A percentile compares a stretch with the other conserved stretches of the same genome.
Conservation (phyloP, 306 rosid genomes). For the Datisca glomerata region DNA sequence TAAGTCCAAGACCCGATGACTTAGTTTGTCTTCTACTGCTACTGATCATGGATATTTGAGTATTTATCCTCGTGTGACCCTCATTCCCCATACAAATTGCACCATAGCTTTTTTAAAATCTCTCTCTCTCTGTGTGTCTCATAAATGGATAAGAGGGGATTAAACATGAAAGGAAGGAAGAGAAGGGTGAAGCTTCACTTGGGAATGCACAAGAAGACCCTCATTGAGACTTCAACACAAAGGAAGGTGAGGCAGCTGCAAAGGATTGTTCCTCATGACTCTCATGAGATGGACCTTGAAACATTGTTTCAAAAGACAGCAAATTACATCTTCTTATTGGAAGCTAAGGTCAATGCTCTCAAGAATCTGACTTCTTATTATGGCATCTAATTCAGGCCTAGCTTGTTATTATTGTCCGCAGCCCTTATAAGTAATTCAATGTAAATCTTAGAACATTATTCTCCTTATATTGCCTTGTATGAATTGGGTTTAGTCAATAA, state of each 20-base stretch:
- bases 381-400: constrained; percentile 51
- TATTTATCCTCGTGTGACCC: too few relatives aligned
- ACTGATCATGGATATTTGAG: too few relatives aligned
- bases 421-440: too few relatives aligned
- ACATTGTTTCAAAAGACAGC: constrained; percentile 29
- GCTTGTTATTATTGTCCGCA: too few relatives aligned
- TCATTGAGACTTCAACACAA: constrained; percentile 6
- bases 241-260: constrained; percentile 43
- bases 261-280: constrained; percentile 32
- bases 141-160: background rate
- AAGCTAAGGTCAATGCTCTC: constrained; percentile 39
- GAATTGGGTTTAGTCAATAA: too few relatives aligned
- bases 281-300: constrained; percentile 24
- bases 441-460: too few relatives aligned
- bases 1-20: too few relatives aligned
- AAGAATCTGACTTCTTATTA: constrained; percentile 37
- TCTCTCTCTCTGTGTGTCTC: background rate
- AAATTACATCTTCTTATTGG: constrained; percentile 34
- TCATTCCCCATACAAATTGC: too few relatives aligned
- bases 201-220: background rate
- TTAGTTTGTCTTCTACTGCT: too few relatives aligned
- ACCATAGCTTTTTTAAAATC: background rate
- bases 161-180: background rate
- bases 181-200: background rate
- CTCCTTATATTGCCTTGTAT: too few relatives aligned